Base-by-base conservation (phyloP, 1,284 basidiomycete species). In the Pseudozyma flocculosa region DNA sequence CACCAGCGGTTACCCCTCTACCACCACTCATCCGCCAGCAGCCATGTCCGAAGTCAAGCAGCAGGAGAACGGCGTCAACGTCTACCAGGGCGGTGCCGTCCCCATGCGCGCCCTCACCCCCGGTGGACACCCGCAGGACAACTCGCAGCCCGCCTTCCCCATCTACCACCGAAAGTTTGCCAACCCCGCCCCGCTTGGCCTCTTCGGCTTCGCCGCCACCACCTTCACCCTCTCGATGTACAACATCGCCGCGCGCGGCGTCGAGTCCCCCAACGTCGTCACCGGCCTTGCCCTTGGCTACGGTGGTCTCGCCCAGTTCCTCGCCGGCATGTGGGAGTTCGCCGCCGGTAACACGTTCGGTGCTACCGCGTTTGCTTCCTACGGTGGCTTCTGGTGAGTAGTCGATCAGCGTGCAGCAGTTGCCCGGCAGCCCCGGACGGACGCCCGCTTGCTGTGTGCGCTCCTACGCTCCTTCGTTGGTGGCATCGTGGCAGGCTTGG, bases 261-360 rank as follows among this genome's bases (percentile, higher is more conserved):
- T 77, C n/a, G 56, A 54, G 7, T 61, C 49, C 3, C 63, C 69
- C 38, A 64, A 72, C 30, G 57, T 72, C 4, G 61, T 76, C 17
- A 62, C 72, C 29, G 66, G 66, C 41, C 46, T 75, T 22, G 75
- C 69, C 3, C 49, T 77, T 44, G 70, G 45, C 10, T 73, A 72
- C 43, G 92, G 92, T 53, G 93, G 93, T 58, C 83, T 93, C 21
- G 85, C 84, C 9, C 93, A 84, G 71, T 59, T 84, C 47, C 78
- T 84, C 21, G 83, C 82, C 2, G 83, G 83, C 43, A 81, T 84
- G 72, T 82, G 83, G 79, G 82, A 83, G 74, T 91, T 90, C 77
- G 87, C 88, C 1, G 81, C 84, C 39, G 88, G 88, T 11, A 83
- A 84, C 78, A 84, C 83, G 2, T 84, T 84, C 57, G 83, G 81